phyloP scores from a whole-genome alignment of 225 moss, liverwort and hornwort genomes.

The Polytrichum commune region DNA sequence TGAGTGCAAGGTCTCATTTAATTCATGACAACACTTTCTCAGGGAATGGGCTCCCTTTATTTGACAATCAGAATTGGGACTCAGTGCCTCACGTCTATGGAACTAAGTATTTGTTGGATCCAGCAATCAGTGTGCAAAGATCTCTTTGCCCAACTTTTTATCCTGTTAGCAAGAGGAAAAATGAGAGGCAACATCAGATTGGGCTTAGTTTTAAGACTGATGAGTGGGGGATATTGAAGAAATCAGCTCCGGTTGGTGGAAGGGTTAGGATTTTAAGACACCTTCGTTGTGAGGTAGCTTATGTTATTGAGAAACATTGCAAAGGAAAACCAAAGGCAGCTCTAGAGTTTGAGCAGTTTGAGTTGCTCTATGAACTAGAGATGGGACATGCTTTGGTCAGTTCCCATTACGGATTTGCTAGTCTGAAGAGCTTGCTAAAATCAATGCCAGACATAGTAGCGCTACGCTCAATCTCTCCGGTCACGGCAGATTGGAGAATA shows the following conservation, averaged over 20 bases:
- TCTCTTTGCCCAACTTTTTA: neutral
- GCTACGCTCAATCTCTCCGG: slow-evolving; percentile 39
- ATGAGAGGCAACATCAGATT: slow-evolving; percentile 23
- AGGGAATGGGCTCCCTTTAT: slow-evolving; percentile 20
- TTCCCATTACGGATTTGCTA: slow-evolving; percentile 71
- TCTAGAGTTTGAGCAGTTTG: slow-evolving; percentile 55
- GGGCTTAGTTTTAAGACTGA: slow-evolving; percentile 25
- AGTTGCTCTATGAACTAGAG: slow-evolving; percentile 73
- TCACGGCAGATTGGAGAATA: slow-evolving; percentile 48
- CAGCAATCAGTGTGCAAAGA: too few species aligned
- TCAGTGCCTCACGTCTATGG: neutral
- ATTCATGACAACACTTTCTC: slow-evolving; percentile 3
- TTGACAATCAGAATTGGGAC: slow-evolving; percentile 27
- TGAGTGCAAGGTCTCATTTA: slow-evolving; percentile 17
- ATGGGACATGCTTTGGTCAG: slow-evolving; percentile 71
- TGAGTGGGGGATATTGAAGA: slow-evolving; percentile 18
- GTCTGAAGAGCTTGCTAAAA: slow-evolving; percentile 63
- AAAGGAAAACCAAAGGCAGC: slow-evolving; percentile 46
- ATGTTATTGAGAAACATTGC: slow-evolving; percentile 64
- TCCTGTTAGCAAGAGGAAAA: slow-evolving; percentile 18
- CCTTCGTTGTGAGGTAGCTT: slow-evolving; percentile 68
- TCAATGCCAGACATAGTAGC: slow-evolving; percentile 74
- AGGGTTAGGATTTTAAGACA: slow-evolving; percentile 70
- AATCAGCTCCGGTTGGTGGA: slow-evolving; percentile 46
- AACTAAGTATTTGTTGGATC: too few species aligned